phyloP scores from a whole-genome alignment of 345 rosid species.

The Pseudoturritis turrita region DNA sequence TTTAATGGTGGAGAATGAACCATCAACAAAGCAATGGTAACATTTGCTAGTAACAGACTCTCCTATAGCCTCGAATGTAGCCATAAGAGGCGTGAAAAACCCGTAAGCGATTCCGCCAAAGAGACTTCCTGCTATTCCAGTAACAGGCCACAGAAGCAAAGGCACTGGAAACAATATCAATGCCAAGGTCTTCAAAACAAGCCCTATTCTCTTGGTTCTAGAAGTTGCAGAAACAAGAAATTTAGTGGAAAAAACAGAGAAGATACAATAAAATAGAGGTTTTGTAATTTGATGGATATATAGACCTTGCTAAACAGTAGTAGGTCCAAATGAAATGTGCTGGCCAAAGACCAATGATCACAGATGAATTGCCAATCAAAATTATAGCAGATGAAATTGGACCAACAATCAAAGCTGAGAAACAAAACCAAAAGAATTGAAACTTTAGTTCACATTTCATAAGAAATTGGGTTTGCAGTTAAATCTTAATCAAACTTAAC shows the following conservation, averaged over 20 bases:
- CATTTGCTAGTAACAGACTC: conserved; percentile 57
- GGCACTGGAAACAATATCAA: conserved; percentile 59
- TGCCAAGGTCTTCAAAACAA: conserved; percentile 57
- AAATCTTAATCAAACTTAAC: too few relatives aligned
- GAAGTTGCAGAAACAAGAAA: background rate
- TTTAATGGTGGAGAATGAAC: conserved; percentile 52
- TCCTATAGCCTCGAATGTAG: conserved; percentile 79
- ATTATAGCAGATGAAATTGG: conserved; percentile 53
- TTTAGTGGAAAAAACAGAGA: background rate
- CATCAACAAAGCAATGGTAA: conserved; percentile 73
- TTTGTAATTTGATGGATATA: background rate
- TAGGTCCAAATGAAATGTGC: conserved; percentile 78
- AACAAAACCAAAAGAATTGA: background rate
- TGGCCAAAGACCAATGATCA: conserved; percentile 72
- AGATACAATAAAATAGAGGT: background rate
- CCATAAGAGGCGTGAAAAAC: conserved; percentile 59
- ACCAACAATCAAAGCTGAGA: conserved; percentile 47
- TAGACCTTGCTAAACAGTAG: conserved; percentile 67
- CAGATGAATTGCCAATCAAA: conserved; percentile 51
- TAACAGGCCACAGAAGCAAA: conserved; percentile 59
- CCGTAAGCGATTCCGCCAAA: conserved; percentile 78
- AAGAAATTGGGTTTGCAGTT: background rate
- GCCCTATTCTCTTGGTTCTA: conserved; percentile 73
- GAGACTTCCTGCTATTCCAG: conserved; percentile 63
- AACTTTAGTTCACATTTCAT: background rate